These are phyloP conservation scores for Cairneyella variabilis DNA, from an alignment of 495 filamentous ascomycete genomes.

Conservation along the genomic window DNA sequence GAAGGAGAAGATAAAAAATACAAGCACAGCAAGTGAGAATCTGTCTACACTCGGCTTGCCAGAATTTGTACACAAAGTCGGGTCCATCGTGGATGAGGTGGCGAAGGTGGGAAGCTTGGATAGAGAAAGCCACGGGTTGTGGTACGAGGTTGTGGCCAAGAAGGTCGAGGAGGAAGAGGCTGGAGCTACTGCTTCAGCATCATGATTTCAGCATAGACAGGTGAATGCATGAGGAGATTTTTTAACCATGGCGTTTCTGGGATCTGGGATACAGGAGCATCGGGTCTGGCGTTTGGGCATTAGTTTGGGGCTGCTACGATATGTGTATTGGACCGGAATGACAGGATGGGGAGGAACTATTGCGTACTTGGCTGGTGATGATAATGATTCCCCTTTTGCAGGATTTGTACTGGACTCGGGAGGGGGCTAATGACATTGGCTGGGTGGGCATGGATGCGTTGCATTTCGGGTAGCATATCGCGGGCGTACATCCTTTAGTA, in stretches of 20 bases:
- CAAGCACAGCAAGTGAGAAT: constrained; percentile 77
- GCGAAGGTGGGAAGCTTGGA: constrained; percentile 73
- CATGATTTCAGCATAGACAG: too few species aligned
- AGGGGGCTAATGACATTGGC: too few species aligned
- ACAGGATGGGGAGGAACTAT: not conserved
- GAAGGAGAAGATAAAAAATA: constrained; percentile 75
- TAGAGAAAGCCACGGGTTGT: constrained; percentile 68
- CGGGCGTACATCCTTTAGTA: too few species aligned
- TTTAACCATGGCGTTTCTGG: too few species aligned
- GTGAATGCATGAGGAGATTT: too few species aligned
- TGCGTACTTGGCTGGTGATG: not conserved
- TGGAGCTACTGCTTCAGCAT: not conserved
- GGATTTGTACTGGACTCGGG: too few species aligned
- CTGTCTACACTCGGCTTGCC: constrained; percentile 75
- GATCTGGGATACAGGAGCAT: too few species aligned
- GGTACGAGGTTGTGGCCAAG: constrained; percentile 71
- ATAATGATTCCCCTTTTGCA: constrained; percentile 17
- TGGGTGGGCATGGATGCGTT: too few species aligned
- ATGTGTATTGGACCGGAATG: too few species aligned
- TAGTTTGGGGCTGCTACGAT: too few species aligned
- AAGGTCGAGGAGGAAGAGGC: constrained; percentile 14
- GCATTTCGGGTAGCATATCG: too few species aligned
- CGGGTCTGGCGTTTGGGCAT: too few species aligned
- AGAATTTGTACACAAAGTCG: constrained; percentile 86
- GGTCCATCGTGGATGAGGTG: constrained; percentile 75